Percentiles rank a stretch among this genome's conserved stretches.
phyloP scores from a whole-genome alignment of 225 moss, liverwort and hornwort species.

The Polytrichum commune region DNA sequence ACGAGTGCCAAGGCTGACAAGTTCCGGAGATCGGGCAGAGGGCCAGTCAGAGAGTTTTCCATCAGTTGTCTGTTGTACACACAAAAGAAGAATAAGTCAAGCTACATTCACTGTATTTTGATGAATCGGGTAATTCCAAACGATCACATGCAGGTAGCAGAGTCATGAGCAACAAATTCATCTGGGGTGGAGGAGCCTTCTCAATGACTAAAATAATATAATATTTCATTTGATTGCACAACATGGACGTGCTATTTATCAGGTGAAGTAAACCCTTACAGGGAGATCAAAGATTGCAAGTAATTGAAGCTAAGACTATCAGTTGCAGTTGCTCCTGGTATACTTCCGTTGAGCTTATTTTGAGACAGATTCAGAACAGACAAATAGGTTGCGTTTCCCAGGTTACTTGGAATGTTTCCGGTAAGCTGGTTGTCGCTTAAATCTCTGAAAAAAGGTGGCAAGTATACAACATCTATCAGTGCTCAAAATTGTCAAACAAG shows the following conservation, averaged over 20 bases:
- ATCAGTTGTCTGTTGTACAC: slow-evolving; percentile 8
- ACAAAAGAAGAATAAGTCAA: too few relatives aligned
- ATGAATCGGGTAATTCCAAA: too few relatives aligned
- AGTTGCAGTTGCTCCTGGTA: neutral
- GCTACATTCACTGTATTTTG: too few relatives aligned
- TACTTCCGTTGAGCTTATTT: slow-evolving; percentile 10
- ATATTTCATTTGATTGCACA: too few relatives aligned
- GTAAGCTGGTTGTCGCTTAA: slow-evolving; percentile 15
- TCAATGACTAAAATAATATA: too few relatives aligned
- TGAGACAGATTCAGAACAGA: slow-evolving; percentile 2
- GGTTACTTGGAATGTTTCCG: slow-evolving; percentile 14
- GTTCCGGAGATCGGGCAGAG: neutral
- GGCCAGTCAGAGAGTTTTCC: slow-evolving; percentile 16
- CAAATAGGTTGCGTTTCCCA: slow-evolving; percentile 9
- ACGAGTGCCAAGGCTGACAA: too few relatives aligned
- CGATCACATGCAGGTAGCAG: too few relatives aligned
- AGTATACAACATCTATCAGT: neutral
- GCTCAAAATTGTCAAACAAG: neutral
- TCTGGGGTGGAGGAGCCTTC: too few relatives aligned
- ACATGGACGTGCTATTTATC: too few relatives aligned
- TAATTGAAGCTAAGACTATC: slow-evolving; percentile 8
- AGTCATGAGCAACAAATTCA: too few relatives aligned
- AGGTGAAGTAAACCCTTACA: slow-evolving; percentile 6
- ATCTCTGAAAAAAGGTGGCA: slow-evolving; percentile 11
- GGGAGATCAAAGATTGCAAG: neutral